Base-by-base conservation (phyloP, 148 eudicot species). In the Dianthus caryophyllus region DNA sequence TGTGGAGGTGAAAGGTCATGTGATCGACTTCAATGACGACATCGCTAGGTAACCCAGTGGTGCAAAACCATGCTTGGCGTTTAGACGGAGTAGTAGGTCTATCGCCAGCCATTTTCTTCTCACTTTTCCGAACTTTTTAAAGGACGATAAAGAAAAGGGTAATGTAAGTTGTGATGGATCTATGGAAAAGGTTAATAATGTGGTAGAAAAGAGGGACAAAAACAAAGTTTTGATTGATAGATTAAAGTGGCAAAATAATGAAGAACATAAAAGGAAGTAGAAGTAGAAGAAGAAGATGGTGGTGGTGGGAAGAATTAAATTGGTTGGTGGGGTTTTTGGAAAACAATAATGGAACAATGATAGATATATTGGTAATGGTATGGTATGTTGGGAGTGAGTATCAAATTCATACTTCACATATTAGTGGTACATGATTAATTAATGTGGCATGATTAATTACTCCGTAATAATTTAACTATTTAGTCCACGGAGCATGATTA, bases 1-100 rank as follows among this genome's bases (percentile, higher is more conserved):
- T 91, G 67, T 91, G 97, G 54, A 91, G 97, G 75, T 91, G 97
- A 73, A 91, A 91, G 68, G 88, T 78, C 93, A 91, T 91, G 61
- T 85, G 88, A 14, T 85, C 86, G 33, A 88, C 96, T 71, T 89
- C 93, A 27, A 92, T 75, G 16, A 84, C 78, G 27, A 90, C 72
- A 61, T 90, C 97, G 72, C 88, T 88, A 0, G 97, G 95, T 36
- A 90, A 74, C 10, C 95, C 91, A 9, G 91, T 90, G 56, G 91
- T 88, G 69, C 97, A 88, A 68, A 90, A 90, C 97, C 97, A 92
- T 67, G 97, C 96, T 82, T 92, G 96, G 58, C 93, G 90, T 74
- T 82, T 92, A 49, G 88, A 75, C 21, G 71, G 85, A 9, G 47
- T 17, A 70, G 9, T 54, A 29, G 82, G 63, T 38, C 76, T 88